A percentile compares a stretch with the other conserved stretches of the same genome.
These are phyloP conservation scores for Crithidia sp. DNA, from an alignment of 208 protist species.

Conservation along the genomic window DNA sequence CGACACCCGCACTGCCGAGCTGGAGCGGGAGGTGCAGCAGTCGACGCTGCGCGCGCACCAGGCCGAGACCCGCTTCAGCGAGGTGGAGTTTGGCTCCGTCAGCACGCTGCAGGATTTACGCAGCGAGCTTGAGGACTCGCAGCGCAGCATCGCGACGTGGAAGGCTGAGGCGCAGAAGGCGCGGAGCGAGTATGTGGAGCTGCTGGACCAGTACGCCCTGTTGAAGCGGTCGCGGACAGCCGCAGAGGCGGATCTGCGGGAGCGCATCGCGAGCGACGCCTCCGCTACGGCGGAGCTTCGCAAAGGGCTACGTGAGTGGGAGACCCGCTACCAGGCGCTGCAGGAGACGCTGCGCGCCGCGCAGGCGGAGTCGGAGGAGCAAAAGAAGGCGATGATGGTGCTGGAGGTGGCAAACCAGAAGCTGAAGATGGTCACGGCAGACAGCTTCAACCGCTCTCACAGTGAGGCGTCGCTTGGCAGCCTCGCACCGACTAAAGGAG, in stretches of 20 bases:
- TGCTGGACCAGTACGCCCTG: constrained; percentile 39
- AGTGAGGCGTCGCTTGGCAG: constrained; percentile 7
- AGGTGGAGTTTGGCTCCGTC: constrained; percentile 45
- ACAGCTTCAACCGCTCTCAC: constrained; percentile 7
- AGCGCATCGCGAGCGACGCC: constrained; percentile 22
- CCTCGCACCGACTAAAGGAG: background rate
- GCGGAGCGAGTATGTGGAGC: constrained; percentile 40
- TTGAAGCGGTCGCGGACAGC: constrained; percentile 37
- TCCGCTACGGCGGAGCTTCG: constrained; percentile 14
- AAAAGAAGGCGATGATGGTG: constrained; percentile 26
- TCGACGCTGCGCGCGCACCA: constrained; percentile 57
- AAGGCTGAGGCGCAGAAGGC: constrained; percentile 36
- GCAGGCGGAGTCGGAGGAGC: constrained; percentile 31
- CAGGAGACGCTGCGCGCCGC: constrained; percentile 20
- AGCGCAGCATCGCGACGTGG: constrained; percentile 41
- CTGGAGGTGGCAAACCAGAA: constrained; percentile 31
- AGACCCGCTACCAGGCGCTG: constrained; percentile 23
- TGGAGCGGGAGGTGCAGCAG: constrained; percentile 61
- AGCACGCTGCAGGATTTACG: constrained; percentile 59
- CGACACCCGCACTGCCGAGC: constrained; percentile 45
- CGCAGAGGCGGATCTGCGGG: constrained; percentile 28
- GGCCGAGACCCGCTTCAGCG: constrained; percentile 61
- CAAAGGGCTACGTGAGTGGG: constrained; percentile 18
- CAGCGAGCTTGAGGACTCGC: constrained; percentile 58
- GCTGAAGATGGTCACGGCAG: constrained; percentile 3